phyloP scores from a whole-genome alignment of 805 yeast genomes.

The Grigorovia jiainica region DNA sequence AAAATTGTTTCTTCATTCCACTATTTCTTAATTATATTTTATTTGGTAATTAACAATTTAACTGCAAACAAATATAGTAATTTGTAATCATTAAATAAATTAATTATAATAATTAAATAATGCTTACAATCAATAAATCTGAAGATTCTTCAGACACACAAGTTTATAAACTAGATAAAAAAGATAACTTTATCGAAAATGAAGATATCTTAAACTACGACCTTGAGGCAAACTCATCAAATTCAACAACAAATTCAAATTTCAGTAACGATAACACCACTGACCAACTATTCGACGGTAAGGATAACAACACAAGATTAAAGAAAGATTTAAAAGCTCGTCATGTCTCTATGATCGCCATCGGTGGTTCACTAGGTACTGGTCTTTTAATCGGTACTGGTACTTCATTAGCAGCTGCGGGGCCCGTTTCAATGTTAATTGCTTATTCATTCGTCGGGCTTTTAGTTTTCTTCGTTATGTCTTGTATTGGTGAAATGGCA shows the following conservation, averaged over 20 bases:
- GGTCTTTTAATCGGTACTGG: constrained; percentile 76
- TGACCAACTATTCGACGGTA: constrained; percentile 9
- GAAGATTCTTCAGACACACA: constrained; percentile 1
- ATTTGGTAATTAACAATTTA: no score
- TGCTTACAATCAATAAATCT: neutral
- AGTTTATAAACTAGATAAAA: constrained; percentile 1
- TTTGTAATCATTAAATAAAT: no score
- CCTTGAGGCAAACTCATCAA: constrained; percentile 2
- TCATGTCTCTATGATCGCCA: constrained; percentile 64
- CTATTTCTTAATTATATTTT: no score
- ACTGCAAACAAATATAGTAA: no score
- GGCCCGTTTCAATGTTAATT: constrained; percentile 47
- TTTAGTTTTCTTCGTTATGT: constrained; percentile 59
- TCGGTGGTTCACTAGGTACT: constrained; percentile 79
- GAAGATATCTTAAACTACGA: constrained; percentile 5
- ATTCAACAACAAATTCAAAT: neutral
- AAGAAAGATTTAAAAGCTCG: constrained; percentile 36
- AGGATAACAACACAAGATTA: constrained; percentile 10
- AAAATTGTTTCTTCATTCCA: no score
- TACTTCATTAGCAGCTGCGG: constrained; percentile 56
- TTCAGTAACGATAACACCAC: neutral
- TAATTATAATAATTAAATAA: neutral
- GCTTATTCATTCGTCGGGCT: constrained; percentile 65
- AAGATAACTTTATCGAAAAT: constrained; percentile 1
- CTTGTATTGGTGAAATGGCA: constrained; percentile 61